These are phyloP conservation scores for Aeschynomene evenia DNA, from an alignment of 306 rosid species.

Conservation along the genomic window DNA sequence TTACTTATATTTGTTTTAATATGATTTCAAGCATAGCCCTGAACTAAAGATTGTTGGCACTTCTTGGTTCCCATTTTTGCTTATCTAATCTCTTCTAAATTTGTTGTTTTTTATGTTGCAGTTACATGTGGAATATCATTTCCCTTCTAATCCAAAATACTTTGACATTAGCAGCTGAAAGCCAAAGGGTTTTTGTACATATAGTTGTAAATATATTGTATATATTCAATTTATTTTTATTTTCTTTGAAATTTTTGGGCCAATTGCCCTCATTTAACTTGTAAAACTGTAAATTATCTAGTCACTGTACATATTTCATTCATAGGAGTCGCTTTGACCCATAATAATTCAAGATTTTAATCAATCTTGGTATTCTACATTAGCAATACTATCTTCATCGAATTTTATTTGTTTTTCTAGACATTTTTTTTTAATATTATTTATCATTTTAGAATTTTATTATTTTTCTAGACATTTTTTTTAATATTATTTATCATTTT, in stretches of 20 bases:
- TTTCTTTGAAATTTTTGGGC: slow-evolving; percentile 27
- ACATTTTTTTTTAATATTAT: no score
- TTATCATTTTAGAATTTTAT: no score
- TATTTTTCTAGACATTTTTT: no score
- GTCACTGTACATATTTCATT: slow-evolving; percentile 20
- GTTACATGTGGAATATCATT: slow-evolving; percentile 78
- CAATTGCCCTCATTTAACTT: slow-evolving; percentile 31
- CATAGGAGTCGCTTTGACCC: background rate
- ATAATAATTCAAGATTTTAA: no score
- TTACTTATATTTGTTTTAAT: background rate
- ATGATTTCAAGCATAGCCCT: background rate
- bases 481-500: no score
- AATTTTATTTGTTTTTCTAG: no score
- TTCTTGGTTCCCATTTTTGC: background rate
- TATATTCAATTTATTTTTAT: slow-evolving; percentile 24
- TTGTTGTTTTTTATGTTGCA: slow-evolving; percentile 34
- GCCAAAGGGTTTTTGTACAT: slow-evolving; percentile 1
- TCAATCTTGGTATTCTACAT: no score
- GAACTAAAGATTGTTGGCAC: background rate
- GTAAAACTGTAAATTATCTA: slow-evolving; percentile 26
- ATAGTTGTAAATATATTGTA: slow-evolving; percentile 47
- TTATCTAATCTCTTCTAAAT: background rate
- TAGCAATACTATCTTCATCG: no score
- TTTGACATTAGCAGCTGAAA: slow-evolving; percentile 54
- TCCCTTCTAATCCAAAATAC: slow-evolving; percentile 77